Base-by-base conservation (phyloP, 345 rosid genomes). In the Sonneratia caseolaris region DNA sequence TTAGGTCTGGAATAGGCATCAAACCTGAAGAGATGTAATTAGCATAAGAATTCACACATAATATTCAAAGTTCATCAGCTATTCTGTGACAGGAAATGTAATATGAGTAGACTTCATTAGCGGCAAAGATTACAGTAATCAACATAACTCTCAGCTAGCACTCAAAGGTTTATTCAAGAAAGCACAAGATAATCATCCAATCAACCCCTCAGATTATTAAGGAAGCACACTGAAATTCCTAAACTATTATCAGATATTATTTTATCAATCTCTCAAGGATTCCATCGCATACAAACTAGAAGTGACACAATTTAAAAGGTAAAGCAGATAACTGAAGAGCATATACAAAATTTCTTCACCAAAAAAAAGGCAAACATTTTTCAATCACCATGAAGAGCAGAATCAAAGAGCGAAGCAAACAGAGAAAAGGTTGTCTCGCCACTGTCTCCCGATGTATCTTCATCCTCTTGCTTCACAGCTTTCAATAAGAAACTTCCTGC, bases 381-480 rank as follows among this genome's bases (percentile, higher is more conserved):
- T 64, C 68, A 49, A 64, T 57, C 68, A 95, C 99, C 99, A 87
- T 90, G 97, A 84, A 86, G 83, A 55, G 97, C 81, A 73, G 96
- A 90, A 86, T 90, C 97, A 72, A 90, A 81, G 32, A 95, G 91
- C 70, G 98, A 89, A 27, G 97, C 97, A 86, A 92, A 95, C 15
- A 84, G 65, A 71, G 83, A 82, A 79, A 90, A 90, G 42, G 88
- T 84, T 0, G 89, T 79, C 75, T 95, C 93, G 72, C 89, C 96
- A 73, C 82, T 78, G 70, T 90, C 99, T 6, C 81, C 75, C 73
- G 81, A 78, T 51, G 78, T 80, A 73, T 87, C 97, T 77, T 90
- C 92, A 14, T 62, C 66, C 83, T 95, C 99, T 74, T 86, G 82
- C 84, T 92, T 92, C 79, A 90, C 87, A 77, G 89, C 85, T 82